Base-by-base conservation (phyloP, 106 monocot species). In the Vanilla planifolia region DNA sequence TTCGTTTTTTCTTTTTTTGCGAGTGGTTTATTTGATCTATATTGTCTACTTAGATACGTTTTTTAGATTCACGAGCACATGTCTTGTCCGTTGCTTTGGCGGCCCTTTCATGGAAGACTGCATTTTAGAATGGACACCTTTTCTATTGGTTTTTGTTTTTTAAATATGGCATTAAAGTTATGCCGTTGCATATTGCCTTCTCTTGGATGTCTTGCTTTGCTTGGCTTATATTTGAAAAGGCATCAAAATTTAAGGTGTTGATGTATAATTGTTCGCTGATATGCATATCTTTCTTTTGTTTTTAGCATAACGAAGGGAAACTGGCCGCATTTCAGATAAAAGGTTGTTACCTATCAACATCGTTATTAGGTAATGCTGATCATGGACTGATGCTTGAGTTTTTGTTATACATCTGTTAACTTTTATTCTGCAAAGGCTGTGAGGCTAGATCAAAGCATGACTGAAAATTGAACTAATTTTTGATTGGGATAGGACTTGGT, bases 271-370 rank as follows among this genome's bases (percentile, higher is more conserved):
- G 11, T 19, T 33, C 1, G 25, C 3, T 53, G 8, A 28, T 28
- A 20, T 57, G 19, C 53, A 30, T 27, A 55, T 32, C 5, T 55
- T 32, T 55, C 30, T 28, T 55, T 2, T n/a, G 8, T 35, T 28
- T 21, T 16, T 57, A 57, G 19, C 33, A 7, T 57, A 11, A 6
- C 35, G 35, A 36, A 16, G 5, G 7, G 35, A 19, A 57, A 33
- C 28, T 3, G 25, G 57, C 19, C 2, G 33, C 35, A n/a, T 57
- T 57, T 57, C 57, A 8, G 57, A 36, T 57, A 21, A 57, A 35
- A 26, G 17, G 35, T 5, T 35, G 57, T 22, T 57, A 20, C 35
- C 35, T 35, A 2, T 57, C 57, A 20, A 34, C 57, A n/a, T 57
- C 57, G 16, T 34, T 14, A 57, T 7, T 36, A 35, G 57, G 57